Percentiles rank a stretch among this genome's conserved stretches.
These are phyloP conservation scores for Berberis thunbergii DNA, from an alignment of 164 flowering plant genomes.

Conservation along the genomic window DNA sequence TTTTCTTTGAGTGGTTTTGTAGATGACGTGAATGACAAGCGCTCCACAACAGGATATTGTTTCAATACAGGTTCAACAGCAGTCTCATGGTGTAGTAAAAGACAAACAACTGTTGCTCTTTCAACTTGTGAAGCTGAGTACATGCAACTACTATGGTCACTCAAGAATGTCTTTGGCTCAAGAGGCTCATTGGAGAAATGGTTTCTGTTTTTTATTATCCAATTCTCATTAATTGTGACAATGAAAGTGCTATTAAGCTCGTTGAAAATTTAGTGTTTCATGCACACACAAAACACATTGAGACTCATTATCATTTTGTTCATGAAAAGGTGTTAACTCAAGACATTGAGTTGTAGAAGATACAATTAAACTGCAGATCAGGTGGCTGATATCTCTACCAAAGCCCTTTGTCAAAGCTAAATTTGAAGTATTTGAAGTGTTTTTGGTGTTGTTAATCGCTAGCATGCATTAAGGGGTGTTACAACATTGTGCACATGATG, in stretches of 20 bases:
- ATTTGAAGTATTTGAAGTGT: slow-evolving; percentile 8
- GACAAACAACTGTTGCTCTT: no score
- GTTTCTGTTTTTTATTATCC: neutral
- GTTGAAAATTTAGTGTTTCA: slow-evolving; percentile 1
- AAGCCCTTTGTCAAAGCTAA: slow-evolving; percentile 4
- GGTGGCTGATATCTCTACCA: slow-evolving; percentile 10
- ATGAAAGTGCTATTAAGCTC: slow-evolving; percentile 2
- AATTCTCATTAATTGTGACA: neutral
- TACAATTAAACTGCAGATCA: slow-evolving; percentile 4
- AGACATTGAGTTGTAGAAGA: neutral
- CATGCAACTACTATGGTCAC: no score
- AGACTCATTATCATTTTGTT: slow-evolving; percentile 6
- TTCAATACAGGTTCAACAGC: no score
- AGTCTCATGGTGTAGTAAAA: no score
- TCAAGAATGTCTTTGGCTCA: no score
- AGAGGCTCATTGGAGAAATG: neutral
- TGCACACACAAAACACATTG: slow-evolving; percentile 4
- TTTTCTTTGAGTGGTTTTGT: no score
- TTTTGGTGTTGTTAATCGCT: slow-evolving; percentile 9
- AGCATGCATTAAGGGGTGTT: slow-evolving; percentile 17
- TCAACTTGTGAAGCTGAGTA: no score
- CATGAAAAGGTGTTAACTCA: slow-evolving; percentile 2
- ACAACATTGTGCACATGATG: slow-evolving; percentile 5
- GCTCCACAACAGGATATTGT: no score
- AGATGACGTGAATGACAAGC: no score